A percentile compares a stretch with the other conserved stretches of the same genome.
These are phyloP conservation scores for Gaeumannomyces sp. DNA, from an alignment of 2,329 filamentous ascomycete species.

Conservation along the genomic window DNA sequence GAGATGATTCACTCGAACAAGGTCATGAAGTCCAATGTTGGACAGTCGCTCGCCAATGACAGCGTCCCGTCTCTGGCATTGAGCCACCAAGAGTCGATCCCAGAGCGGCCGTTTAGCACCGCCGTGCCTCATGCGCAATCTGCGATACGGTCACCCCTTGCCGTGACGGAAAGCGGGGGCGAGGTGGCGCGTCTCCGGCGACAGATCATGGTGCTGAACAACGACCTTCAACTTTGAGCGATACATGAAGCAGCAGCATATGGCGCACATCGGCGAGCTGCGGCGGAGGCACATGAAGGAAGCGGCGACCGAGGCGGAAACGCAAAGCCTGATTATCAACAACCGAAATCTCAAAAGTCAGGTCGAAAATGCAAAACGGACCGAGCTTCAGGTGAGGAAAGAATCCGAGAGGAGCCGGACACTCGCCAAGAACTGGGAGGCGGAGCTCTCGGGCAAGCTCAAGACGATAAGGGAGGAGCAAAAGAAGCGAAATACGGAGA, in stretches of 20 bases:
- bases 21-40: constrained; percentile 47
- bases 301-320: constrained; percentile 74
- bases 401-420: constrained; percentile 67
- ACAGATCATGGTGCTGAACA: constrained; percentile 69
- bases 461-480: constrained; percentile 62
- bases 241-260: constrained; percentile 77
- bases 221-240: constrained; percentile 78
- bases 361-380: constrained; percentile 65
- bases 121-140: constrained; percentile 25
- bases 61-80: constrained; percentile 49
- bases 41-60: constrained; percentile 51
- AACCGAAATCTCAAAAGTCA: constrained; percentile 69
- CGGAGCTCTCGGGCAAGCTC: constrained; percentile 61
- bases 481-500: constrained; percentile 55
- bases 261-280: constrained; percentile 73
- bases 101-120: constrained; percentile 26
- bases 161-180: constrained; percentile 14
- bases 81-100: constrained; percentile 41
- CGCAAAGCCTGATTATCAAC: constrained; percentile 70
- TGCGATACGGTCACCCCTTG: constrained; percentile 10
- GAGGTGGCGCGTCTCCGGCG: constrained; percentile 56
- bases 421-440: constrained; percentile 73
- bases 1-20: constrained; percentile 57
- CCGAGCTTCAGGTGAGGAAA: constrained; percentile 62
- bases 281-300: constrained; percentile 69